Conservation (phyloP, 108 stramenopile species). For the Cyclostephanos invisitatus region DNA sequence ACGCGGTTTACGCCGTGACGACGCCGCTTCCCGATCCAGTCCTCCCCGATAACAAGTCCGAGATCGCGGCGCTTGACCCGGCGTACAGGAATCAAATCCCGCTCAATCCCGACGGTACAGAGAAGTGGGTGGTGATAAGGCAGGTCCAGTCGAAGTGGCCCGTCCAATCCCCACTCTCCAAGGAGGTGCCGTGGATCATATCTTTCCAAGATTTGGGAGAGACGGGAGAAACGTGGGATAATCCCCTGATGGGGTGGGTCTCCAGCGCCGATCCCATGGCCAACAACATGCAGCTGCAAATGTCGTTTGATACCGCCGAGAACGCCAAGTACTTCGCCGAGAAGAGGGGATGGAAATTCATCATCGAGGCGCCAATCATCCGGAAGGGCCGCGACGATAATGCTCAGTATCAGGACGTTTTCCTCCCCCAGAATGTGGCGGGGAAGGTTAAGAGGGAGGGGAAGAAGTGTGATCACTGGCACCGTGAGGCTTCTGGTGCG, state of each 20-base stretch:
- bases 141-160: constrained; percentile 64
- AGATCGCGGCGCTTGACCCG: constrained; percentile 76
- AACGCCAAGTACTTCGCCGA: constrained; percentile 91
- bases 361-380: constrained; percentile 75
- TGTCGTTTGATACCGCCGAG: constrained; percentile 83
- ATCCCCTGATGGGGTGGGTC: constrained; percentile 97
- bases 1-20: constrained; percentile 48
- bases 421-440: constrained; percentile 78
- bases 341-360: constrained; percentile 91
- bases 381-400: constrained; percentile 64
- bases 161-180: constrained; percentile 58
- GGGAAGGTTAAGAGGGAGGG: constrained; percentile 64
- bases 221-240: constrained; percentile 76
- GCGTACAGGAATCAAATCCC: constrained; percentile 56
- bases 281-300: constrained; percentile 63
- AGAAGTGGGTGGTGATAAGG: constrained; percentile 72
- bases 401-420: constrained; percentile 88
- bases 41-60: constrained; percentile 74
- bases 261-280: constrained; percentile 90
- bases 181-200: constrained; percentile 76
- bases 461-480: constrained; percentile 74
- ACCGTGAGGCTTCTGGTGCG: constrained; percentile 63
- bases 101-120: constrained; percentile 58
- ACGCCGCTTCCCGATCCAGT: constrained; percentile 56
- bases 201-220: constrained; percentile 77